Conservation (phyloP, 2,329 filamentous ascomycete species). For the Exserohilum turcica region DNA sequence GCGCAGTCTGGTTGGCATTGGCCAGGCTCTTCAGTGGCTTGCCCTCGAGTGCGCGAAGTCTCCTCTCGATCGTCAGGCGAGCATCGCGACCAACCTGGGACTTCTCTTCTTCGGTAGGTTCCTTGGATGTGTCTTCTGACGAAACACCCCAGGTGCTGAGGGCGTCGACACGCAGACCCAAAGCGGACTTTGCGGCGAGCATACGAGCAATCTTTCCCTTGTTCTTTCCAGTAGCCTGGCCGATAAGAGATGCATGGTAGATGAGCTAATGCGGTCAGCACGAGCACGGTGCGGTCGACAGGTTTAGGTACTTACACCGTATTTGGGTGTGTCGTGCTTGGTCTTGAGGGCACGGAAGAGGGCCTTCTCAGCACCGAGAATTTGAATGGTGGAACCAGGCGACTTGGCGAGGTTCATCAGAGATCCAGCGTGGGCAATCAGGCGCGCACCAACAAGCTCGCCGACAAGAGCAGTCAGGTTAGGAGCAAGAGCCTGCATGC, state of each 20-base stretch:
- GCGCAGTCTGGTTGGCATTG: slow-evolving; percentile 55
- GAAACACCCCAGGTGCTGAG: slow-evolving; percentile 76
- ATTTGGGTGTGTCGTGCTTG: slow-evolving; percentile 98
- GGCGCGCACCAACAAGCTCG: slow-evolving; percentile 88
- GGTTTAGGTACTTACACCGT: slow-evolving; percentile 62
- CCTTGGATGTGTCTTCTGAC: slow-evolving; percentile 51
- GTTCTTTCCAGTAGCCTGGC: slow-evolving; percentile 95
- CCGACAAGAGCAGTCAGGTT: slow-evolving; percentile 94
- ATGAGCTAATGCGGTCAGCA: slow-evolving; percentile 62
- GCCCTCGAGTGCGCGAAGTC: slow-evolving; percentile 80
- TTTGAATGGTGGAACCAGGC: slow-evolving; percentile 94
- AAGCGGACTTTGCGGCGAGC: slow-evolving; percentile 88
- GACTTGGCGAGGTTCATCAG: slow-evolving; percentile 94
- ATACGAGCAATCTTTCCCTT: slow-evolving; percentile 99
- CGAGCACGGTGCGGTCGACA: slow-evolving; percentile 74
- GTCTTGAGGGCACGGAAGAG: slow-evolving; percentile 98
- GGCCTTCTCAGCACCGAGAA: slow-evolving; percentile 97
- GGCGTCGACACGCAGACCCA: slow-evolving; percentile 92
- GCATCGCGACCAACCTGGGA: slow-evolving; percentile 75
- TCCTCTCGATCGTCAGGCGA: slow-evolving; percentile 75
- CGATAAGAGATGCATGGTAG: slow-evolving; percentile 71
- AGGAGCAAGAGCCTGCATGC: slow-evolving; percentile 96
- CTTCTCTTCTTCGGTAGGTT: slow-evolving; percentile 85
- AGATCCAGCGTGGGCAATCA: slow-evolving; percentile 93
- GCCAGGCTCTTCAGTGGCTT: slow-evolving; percentile 83